phyloP scores from a whole-genome alignment of 768 basidiomycete genomes.

The Leccinum incarnatum region DNA sequence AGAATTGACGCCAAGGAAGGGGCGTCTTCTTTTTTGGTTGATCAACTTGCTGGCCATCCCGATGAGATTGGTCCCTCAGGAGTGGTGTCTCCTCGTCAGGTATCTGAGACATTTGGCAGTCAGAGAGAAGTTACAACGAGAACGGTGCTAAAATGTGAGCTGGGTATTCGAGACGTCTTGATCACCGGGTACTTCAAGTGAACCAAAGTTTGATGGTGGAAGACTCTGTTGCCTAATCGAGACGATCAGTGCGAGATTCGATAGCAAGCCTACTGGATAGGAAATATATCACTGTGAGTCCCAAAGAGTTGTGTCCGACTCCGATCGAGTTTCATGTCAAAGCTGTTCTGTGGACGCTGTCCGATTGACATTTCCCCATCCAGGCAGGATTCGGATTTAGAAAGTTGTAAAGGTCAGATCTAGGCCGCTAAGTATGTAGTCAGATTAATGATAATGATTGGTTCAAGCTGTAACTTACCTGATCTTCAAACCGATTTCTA shows the following conservation, averaged over 20 bases:
- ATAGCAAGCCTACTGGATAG: background rate
- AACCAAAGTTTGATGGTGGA: background rate
- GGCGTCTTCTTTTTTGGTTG: slow-evolving; percentile 43
- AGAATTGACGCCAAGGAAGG: slow-evolving; percentile 67
- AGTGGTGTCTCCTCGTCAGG: slow-evolving; percentile 63
- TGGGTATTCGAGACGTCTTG: too few relatives aligned
- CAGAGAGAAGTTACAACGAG: background rate
- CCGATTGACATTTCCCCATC: background rate
- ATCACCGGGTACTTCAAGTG: background rate
- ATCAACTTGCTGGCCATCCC: slow-evolving; percentile 9
- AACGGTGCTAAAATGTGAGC: background rate
- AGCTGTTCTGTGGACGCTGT: background rate
- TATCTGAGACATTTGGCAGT: slow-evolving; percentile 8
- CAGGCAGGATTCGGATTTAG: background rate
- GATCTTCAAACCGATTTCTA: background rate
- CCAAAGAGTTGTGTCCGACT: background rate
- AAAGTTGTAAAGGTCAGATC: background rate
- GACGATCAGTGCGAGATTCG: too few relatives aligned
- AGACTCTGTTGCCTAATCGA: background rate
- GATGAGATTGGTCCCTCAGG: slow-evolving; percentile 28
- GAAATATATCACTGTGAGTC: background rate
- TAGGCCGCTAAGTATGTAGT: too few relatives aligned
- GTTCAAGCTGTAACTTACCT: too few relatives aligned
- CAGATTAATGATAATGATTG: too few relatives aligned
- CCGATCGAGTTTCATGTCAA: background rate